phyloP scores from a whole-genome alignment of 495 filamentous ascomycete genomes.

The Xanthoparmelia taractica region DNA sequence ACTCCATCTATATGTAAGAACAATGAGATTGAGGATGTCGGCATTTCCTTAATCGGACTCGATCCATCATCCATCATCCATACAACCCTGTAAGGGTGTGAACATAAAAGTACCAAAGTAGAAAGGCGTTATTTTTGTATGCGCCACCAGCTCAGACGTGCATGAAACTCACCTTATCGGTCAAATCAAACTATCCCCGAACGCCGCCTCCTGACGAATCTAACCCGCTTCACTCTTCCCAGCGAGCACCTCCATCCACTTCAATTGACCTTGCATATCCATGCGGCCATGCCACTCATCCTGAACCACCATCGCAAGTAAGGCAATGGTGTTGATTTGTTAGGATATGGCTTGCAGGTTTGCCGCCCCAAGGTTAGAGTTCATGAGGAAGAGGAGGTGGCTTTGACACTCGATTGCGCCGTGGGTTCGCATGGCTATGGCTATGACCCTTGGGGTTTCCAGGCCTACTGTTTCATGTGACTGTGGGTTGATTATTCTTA shows the following conservation, averaged over 20 bases:
- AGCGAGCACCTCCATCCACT: conserved; percentile 8
- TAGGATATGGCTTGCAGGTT: conserved; percentile 3
- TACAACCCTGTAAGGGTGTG: neutral
- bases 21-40: no score
- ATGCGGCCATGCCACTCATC: neutral
- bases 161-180: conserved; percentile 8
- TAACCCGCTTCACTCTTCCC: conserved; percentile 1
- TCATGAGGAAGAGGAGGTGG: neutral
- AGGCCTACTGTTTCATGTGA: neutral
- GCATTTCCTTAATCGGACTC: neutral
- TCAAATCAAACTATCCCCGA: neutral
- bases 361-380: conserved; percentile 5
- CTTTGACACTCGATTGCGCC: neutral
- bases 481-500: neutral
- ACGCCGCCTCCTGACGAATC: conserved; percentile 7
- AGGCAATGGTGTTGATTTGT: conserved; percentile 6
- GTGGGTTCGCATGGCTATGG: neutral
- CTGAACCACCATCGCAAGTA: neutral
- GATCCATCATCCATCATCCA: neutral
- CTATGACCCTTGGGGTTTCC: conserved; percentile 7
- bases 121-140: no score
- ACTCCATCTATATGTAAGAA: no score
- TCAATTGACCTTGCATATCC: neutral
- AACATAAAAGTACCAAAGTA: no score
- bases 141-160: conserved; percentile 17